These are phyloP conservation scores for Neopestalotiopsis clavispora DNA, from an alignment of 2,329 filamentous ascomycete genomes.

Conservation along the genomic window DNA sequence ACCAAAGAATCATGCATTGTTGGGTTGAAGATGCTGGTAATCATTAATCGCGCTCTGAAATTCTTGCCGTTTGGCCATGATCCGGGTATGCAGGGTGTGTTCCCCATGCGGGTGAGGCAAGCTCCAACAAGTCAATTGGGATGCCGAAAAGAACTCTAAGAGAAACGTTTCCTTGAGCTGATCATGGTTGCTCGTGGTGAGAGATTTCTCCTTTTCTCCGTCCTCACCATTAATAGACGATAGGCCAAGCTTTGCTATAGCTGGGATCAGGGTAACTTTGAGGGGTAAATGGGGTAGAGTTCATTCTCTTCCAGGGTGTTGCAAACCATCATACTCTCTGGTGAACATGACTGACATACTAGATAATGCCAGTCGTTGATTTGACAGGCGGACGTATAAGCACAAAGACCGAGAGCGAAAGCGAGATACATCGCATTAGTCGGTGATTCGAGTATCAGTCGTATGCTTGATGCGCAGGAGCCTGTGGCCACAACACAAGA, in stretches of 20 bases:
- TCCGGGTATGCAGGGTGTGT: neutral
- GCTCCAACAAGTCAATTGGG: neutral
- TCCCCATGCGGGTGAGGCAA: neutral
- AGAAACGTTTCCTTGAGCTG: neutral
- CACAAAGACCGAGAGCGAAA: neutral
- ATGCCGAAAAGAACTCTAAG: neutral
- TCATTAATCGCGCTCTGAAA: neutral
- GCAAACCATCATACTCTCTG: neutral
- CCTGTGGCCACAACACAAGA: neutral
- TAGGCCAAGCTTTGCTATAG: neutral
- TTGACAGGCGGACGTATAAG: neutral
- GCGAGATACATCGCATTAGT: neutral
- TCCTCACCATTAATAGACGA: neutral
- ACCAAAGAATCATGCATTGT: neutral
- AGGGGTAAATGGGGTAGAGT: neutral
- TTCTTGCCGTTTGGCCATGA: neutral
- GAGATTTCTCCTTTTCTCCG: neutral
- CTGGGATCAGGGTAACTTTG: neutral
- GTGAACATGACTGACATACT: neutral
- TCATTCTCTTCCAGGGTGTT: neutral
- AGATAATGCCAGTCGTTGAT: conserved; percentile 1
- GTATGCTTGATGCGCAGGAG: neutral
- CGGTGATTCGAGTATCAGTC: neutral
- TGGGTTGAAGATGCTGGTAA: neutral
- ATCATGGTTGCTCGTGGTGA: neutral